A percentile compares a stretch with the other conserved stretches of the same genome.
Conservation (phyloP, 495 filamentous ascomycete genomes). For the Tuber borchii region DNA sequence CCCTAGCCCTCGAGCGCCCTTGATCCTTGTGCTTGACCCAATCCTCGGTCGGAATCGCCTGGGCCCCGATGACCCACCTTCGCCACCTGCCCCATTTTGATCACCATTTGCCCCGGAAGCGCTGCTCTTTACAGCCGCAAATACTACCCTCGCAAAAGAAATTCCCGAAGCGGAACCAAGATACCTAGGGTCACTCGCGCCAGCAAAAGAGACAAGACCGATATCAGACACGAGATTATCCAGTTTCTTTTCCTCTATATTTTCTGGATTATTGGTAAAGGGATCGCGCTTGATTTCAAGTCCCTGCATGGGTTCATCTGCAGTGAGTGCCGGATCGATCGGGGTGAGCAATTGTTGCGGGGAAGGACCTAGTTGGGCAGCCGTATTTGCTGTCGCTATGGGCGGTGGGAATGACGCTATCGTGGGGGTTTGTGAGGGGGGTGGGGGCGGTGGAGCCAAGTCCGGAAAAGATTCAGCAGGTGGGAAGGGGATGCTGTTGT, state of each 20-base stretch:
- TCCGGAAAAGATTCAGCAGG: slow-evolving; percentile 67
- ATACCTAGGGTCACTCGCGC: slow-evolving; percentile 68
- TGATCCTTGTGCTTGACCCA: slow-evolving; percentile 35
- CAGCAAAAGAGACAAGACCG: slow-evolving; percentile 68
- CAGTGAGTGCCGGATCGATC: slow-evolving; percentile 31
- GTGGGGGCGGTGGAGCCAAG: slow-evolving; percentile 51
- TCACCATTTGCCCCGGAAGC: slow-evolving; percentile 33
- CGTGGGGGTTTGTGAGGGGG: slow-evolving; percentile 44
- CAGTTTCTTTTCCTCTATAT: slow-evolving; percentile 45
- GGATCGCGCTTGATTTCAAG: slow-evolving; percentile 26
- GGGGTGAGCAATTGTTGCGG: slow-evolving; percentile 22
- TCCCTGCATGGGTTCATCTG: slow-evolving; percentile 11
- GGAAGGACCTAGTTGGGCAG: slow-evolving; percentile 9
- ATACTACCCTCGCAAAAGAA: slow-evolving; percentile 89
- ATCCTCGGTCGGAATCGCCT: slow-evolving; percentile 30
- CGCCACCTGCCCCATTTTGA: slow-evolving; percentile 15
- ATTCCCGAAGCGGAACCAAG: slow-evolving; percentile 84
- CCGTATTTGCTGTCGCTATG: background rate
- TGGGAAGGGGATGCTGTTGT: slow-evolving; percentile 64
- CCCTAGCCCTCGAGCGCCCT: slow-evolving; percentile 34
- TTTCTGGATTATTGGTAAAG: slow-evolving; percentile 28
- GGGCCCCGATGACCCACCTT: slow-evolving; percentile 16
- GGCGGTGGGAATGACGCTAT: slow-evolving; percentile 41
- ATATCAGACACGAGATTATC: slow-evolving; percentile 70
- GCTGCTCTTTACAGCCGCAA: slow-evolving; percentile 75